A percentile compares a stretch with the other conserved stretches of the same genome.
phyloP scores from a whole-genome alignment of 106 monocot species.

The Triglochin maritima region DNA sequence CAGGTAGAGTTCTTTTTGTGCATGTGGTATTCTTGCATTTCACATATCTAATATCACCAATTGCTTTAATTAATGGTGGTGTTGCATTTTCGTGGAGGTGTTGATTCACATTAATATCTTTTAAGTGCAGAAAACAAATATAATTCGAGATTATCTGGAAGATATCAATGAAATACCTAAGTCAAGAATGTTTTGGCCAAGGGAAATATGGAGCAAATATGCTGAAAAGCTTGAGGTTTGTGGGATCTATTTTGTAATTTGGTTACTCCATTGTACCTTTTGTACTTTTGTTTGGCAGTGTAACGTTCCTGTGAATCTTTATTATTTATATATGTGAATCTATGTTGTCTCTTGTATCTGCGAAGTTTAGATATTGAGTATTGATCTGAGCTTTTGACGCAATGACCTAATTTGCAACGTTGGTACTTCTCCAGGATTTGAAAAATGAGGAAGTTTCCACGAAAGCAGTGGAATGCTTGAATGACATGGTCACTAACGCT shows the following conservation, averaged over 20 bases:
- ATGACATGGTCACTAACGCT: constrained; percentile 95
- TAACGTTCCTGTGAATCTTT: no score
- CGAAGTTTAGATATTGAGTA: no score
- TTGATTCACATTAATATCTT: neutral
- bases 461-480: constrained; percentile 85
- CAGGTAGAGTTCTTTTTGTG: constrained; percentile 30
- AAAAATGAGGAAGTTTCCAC: constrained; percentile 65
- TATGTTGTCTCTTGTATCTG: no score
- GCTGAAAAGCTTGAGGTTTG: constrained; percentile 83
- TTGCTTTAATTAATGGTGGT: no score
- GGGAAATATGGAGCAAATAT: constrained; percentile 93
- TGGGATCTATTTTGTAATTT: neutral
- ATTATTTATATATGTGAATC: no score
- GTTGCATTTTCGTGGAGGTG: no score
- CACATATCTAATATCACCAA: neutral
- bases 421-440: constrained; percentile 45
- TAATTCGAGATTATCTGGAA: constrained; percentile 94
- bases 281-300: neutral
- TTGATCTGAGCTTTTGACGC: no score
- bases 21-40: neutral
- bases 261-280: neutral
- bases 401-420: no score
- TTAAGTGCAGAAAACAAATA: constrained; percentile 84
- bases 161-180: constrained; percentile 99
- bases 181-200: constrained; percentile 97